Evolutionary conservation across 257 asterid genomes (phyloP).

Genomic region (Primulina tabacum): DNA sequence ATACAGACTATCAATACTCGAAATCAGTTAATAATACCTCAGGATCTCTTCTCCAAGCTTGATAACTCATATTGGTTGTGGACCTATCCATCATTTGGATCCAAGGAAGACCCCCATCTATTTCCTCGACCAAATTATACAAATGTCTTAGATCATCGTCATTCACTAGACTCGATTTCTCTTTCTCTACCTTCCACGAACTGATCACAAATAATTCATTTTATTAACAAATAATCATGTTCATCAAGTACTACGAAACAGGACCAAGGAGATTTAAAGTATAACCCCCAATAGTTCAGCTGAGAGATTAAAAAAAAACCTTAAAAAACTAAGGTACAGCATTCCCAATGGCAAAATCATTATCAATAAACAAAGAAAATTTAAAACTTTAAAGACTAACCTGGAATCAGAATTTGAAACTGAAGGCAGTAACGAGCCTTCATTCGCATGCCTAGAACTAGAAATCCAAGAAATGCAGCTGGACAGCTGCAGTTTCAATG

Average conservation of each 20-base stretch:
- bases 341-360: too few species aligned
- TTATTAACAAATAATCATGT: not conserved
- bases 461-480: constrained; percentile 37
- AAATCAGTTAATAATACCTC: constrained; percentile 39
- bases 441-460: constrained; percentile 18
- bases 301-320: too few species aligned
- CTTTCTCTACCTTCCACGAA: constrained; percentile 39
- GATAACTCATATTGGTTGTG: constrained; percentile 64
- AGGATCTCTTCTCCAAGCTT: constrained; percentile 95
- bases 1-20: not conserved
- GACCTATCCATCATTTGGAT: constrained; percentile 86
- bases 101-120: constrained; percentile 82
- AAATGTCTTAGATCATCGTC: constrained; percentile 60
- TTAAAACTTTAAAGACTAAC: constrained; percentile 28
- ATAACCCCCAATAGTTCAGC: too few species aligned
- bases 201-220: constrained; percentile 38
- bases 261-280: too few species aligned
- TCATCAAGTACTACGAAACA: too few species aligned
- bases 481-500: constrained; percentile 48
- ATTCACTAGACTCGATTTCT: constrained; percentile 47
- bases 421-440: constrained; percentile 28
- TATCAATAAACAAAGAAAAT: too few species aligned
- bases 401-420: constrained; percentile 37
- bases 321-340: too few species aligned
- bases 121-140: constrained; percentile 57